Base-by-base conservation (phyloP, 1,284 basidiomycete genomes). In the Rhodofomes roseus region DNA sequence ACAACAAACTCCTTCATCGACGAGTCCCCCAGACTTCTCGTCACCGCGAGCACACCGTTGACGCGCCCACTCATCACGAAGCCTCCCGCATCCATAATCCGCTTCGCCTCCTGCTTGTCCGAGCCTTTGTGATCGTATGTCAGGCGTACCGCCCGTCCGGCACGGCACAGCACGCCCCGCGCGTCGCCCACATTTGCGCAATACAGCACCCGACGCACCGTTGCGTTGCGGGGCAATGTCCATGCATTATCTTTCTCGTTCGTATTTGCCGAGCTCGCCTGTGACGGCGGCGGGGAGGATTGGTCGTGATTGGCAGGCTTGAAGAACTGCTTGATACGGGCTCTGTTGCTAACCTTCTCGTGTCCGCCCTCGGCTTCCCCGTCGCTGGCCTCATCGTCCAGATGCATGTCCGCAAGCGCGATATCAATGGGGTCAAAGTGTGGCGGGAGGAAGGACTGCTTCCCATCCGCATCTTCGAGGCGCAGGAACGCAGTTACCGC, bases 1-100 rank as follows among this genome's bases (percentile, higher is more conserved):
- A 99, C 96, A 8, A 99, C 96, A 71, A 97, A 99, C 70, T 99
- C 96, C 76, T 99, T 99, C 96, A 99, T 99, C 7, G 95, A 93
- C 0, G 94, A 92, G 72, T 99, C 97, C 51, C 97, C 97, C 46
- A 99, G 79, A 65, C 95, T 96, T 54, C 97, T 83, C 18, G 97
- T 99, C 20, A 99, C 97, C 9, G 95, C 96, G 58, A 99, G 79
- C 11, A 99, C 96, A 41, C 94, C 96, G 68, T 98, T 98, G 36
- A 99, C 97, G 11, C 97, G 88, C 63, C 96, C 96, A 71, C 97
- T 97, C 91, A 99, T 91, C 23, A 99, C 96, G 70, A 98, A 99
- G 0, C 97, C 97, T 18, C 97, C 97, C 0, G 97, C 96, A 70
- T 98, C 96, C 53, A 86, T 95, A 73, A 99, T 99, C 16, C 97